Percentiles rank a stretch among this genome's conserved stretches.
Conservation (phyloP, 495 filamentous ascomycete species). For the Podospora pseudoanserina region DNA sequence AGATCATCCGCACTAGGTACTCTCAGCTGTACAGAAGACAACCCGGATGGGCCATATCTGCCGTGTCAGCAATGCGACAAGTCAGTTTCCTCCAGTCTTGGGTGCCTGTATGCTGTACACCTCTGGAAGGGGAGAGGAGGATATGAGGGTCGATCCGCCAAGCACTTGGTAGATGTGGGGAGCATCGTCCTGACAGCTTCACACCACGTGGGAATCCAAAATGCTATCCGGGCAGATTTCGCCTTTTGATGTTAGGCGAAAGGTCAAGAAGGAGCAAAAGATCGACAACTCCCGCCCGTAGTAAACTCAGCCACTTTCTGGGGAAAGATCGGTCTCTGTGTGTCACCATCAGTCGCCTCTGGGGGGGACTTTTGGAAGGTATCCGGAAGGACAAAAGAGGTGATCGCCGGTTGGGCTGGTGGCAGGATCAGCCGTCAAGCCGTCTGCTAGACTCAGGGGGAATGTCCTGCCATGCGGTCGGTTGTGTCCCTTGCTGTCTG, state of each 20-base stretch:
- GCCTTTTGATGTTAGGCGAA: not conserved
- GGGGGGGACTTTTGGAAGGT: not conserved
- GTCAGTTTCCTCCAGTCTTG: not conserved
- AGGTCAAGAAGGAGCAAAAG: not conserved
- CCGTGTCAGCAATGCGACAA: not conserved
- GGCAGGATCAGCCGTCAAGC: not conserved
- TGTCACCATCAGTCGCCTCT: too few species aligned
- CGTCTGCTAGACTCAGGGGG: not conserved
- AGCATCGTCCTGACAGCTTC: not conserved
- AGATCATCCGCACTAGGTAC: not conserved
- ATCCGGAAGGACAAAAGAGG: not conserved
- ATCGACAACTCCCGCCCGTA: not conserved
- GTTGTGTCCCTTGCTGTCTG: conserved; percentile 7
- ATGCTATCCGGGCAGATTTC: not conserved
- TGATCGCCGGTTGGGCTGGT: not conserved
- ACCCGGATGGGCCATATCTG: not conserved
- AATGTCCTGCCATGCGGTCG: conserved; percentile 1
- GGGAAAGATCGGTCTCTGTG: not conserved
- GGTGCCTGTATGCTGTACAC: not conserved
- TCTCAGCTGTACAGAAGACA: not conserved
- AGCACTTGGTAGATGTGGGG: conserved; percentile 6
- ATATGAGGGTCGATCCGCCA: conserved; percentile 25
- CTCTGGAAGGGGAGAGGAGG: conserved; percentile 8
- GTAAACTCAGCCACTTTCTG: not conserved
- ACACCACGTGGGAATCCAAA: not conserved